These are phyloP conservation scores for Metschnikowia noctiluminum DNA, from an alignment of 805 yeast genomes.

Conservation along the genomic window DNA sequence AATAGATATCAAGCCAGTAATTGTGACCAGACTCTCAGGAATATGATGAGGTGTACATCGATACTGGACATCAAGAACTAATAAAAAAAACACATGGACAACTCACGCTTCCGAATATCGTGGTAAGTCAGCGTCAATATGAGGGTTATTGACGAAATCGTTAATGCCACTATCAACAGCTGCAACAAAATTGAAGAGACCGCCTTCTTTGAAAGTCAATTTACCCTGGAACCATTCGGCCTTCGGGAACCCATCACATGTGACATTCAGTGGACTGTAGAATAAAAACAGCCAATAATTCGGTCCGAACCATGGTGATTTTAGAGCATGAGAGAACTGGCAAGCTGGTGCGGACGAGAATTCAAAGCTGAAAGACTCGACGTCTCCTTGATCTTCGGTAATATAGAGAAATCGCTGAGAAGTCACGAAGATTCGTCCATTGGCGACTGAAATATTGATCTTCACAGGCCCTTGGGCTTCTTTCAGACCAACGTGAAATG, in stretches of 20 bases:
- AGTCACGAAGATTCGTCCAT: constrained; percentile 43
- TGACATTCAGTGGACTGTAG: constrained; percentile 28
- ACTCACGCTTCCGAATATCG: constrained; percentile 24
- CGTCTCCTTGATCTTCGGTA: constrained; percentile 39
- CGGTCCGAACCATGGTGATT: constrained; percentile 54
- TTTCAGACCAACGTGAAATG: constrained; percentile 24
- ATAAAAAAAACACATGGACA: too few species aligned
- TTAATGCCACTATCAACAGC: constrained; percentile 31
- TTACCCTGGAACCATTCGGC: constrained; percentile 36
- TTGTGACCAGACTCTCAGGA: too few species aligned
- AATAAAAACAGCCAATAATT: constrained; percentile 47
- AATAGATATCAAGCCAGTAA: not conserved
- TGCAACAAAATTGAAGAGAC: constrained; percentile 41
- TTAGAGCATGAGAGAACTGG: constrained; percentile 38
- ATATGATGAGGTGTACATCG: too few species aligned
- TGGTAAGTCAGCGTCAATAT: constrained; percentile 47
- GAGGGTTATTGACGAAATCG: constrained; percentile 33
- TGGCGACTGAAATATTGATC: constrained; percentile 29
- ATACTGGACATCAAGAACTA: too few species aligned
- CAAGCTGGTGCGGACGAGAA: constrained; percentile 24
- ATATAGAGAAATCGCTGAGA: constrained; percentile 40
- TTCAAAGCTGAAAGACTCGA: constrained; percentile 39
- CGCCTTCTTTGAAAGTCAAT: constrained; percentile 47
- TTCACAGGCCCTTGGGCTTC: constrained; percentile 7
- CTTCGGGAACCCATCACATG: constrained; percentile 40